Base-by-base conservation (phyloP, 2,329 filamentous ascomycete genomes). In the Hansfordia pulvinata region DNA sequence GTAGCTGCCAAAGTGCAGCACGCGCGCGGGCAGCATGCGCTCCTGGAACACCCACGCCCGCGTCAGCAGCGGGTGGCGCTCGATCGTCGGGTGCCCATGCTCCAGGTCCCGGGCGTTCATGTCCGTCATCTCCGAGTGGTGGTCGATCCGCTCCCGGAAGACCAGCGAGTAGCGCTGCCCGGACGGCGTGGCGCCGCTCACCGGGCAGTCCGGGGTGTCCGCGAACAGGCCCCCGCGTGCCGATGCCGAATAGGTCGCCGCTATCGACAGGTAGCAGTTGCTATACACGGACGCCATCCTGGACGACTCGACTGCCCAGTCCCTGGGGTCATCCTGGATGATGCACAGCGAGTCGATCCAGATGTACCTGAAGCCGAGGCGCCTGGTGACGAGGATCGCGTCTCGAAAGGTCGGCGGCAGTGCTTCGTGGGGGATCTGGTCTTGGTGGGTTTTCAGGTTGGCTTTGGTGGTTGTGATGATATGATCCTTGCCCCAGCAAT, bases 241-340 rank as follows among this genome's bases (percentile, higher is more conserved):
- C 26, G 19, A 21, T 10, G 20, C 20, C 8, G 27, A 33, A 12
- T 26, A 35, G 16, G 18, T 30, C 10, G 27, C 27, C 12, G 32
- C 30, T 16, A 31, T 30, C 16, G 37, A 38, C 3, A 34, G 20
- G 16, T 35, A 31, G 10, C 31, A 29, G 15, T 32, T 29, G 10
- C 31, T 29, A 15, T 40, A 40, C 6, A 38, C 31, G 7, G 26
- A 27, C 10, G 30, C 31, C 37, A 40, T 40, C 20, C 30, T 18
- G 10, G 25, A 29, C n/a, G 35, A 34, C 25, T 40, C 35, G 9
- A 20, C 19, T 19, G 27, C 21, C 32, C 30, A 37, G 20, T 35
- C 35, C 6, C 18, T 21, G 3, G n/a, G 10, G 11, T 30, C 28
- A 11, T 33, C 32, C 23, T 38, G 36, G 9, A 33, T 26, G 23